phyloP scores from a whole-genome alignment of 164 flowering plant genomes.

The Brasenia schreberi region DNA sequence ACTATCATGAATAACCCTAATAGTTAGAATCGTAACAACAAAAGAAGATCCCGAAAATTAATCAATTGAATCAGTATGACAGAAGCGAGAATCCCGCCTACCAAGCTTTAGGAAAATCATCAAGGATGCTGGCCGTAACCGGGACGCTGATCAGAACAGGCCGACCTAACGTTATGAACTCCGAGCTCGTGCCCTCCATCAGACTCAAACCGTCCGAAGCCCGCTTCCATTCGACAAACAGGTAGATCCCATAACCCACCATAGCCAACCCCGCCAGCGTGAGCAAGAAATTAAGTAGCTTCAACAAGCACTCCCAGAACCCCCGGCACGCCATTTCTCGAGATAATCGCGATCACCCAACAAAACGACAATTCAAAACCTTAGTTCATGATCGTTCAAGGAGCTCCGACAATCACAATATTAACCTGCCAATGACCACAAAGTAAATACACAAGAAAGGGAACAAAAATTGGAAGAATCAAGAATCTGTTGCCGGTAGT shows the following conservation, averaged over 20 bases:
- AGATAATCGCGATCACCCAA: not conserved
- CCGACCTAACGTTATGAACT: conserved; percentile 48
- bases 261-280: conserved; percentile 72
- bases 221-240: conserved; percentile 51
- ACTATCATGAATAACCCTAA: not conserved
- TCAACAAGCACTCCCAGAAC: conserved; percentile 67
- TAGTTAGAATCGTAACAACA: too few relatives aligned
- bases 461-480: too few relatives aligned
- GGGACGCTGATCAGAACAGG: conserved; percentile 68
- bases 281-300: conserved; percentile 72
- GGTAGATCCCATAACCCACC: conserved; percentile 91
- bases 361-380: not conserved
- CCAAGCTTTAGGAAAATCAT: conserved; percentile 85
- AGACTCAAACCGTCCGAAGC: not conserved
- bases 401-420: not conserved
- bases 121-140: conserved; percentile 38
- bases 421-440: not conserved
- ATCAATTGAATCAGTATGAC: not conserved
- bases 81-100: conserved; percentile 10
- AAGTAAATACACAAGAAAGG: too few relatives aligned
- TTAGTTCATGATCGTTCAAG: not conserved
- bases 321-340: conserved; percentile 70
- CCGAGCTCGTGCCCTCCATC: conserved; percentile 7
- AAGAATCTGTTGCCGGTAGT: too few relatives aligned
- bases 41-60: too few relatives aligned